phyloP scores from a whole-genome alignment of 1,284 basidiomycete genomes.

The Gastroboletus turbinatus region DNA sequence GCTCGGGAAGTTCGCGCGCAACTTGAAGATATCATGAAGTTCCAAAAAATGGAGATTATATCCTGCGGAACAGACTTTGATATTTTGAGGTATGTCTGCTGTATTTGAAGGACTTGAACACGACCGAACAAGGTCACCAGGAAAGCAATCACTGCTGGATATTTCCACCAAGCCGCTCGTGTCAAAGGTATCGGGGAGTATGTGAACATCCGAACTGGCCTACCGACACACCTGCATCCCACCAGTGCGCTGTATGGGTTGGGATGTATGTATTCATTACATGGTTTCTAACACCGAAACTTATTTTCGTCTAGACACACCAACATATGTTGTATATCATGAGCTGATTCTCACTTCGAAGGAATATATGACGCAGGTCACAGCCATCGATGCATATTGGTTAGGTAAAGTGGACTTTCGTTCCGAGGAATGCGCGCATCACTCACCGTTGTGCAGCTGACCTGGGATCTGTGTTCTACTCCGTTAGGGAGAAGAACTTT shows the following conservation, averaged over 20 bases:
- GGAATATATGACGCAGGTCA: conserved; percentile 97
- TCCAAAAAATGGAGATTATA: conserved; percentile 91
- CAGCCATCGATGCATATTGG: conserved; percentile 94
- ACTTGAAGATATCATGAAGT: conserved; percentile 98
- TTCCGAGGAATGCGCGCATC: neutral
- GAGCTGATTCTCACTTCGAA: conserved; percentile 93
- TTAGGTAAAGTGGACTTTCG: conserved; percentile 54
- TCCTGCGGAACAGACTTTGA: conserved; percentile 97
- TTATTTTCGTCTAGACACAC: conserved; percentile 65
- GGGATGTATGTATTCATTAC: conserved; percentile 66
- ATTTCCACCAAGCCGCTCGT: conserved; percentile 98
- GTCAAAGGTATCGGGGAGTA: conserved; percentile 99
- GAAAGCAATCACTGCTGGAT: conserved; percentile 97
- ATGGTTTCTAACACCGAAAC: neutral
- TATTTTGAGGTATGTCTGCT: conserved; percentile 67
- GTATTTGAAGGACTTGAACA: neutral
- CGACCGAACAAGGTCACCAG: conserved; percentile 40
- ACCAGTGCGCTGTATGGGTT: conserved; percentile 96
- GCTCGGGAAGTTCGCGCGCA: conserved; percentile 95
- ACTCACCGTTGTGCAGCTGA: conserved; percentile 60
- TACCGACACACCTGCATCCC: conserved; percentile 92
- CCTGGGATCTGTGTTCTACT: conserved; percentile 92
- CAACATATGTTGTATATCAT: conserved; percentile 96
- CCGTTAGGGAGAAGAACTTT: conserved; percentile 93
- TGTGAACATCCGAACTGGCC: conserved; percentile 94